Conservation (phyloP, 2,329 filamentous ascomycete species). For the Phaeosphaeria sp. region DNA sequence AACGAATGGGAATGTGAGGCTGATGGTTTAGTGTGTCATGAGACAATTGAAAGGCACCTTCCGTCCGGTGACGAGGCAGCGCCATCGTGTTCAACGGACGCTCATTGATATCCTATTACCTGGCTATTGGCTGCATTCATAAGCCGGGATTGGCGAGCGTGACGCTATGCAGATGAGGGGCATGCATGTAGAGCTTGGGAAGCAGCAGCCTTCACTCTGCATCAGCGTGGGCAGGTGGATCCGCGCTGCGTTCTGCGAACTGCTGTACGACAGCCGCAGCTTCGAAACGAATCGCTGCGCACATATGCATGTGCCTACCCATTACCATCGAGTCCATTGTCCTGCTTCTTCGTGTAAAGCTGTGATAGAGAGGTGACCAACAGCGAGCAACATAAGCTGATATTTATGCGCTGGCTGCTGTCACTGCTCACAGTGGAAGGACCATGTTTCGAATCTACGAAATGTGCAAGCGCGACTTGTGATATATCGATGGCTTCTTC, state of each 20-base stretch:
- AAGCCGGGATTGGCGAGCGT: conserved; percentile 10
- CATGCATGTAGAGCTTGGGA: background rate
- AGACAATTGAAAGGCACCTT: conserved; percentile 12
- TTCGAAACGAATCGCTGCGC: background rate
- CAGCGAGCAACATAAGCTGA: background rate
- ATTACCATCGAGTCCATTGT: too few species aligned
- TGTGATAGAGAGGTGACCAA: background rate
- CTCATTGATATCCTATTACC: conserved; percentile 3
- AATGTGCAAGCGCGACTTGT: background rate
- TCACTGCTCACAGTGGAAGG: background rate
- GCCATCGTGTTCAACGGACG: conserved; percentile 1
- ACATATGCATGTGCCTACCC: background rate
- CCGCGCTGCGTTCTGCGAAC: conserved; percentile 21
- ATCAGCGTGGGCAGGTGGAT: conserved; percentile 13
- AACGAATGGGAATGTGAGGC: conserved; percentile 15
- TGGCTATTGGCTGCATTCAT: conserved; percentile 9
- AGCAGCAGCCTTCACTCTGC: conserved; percentile 1
- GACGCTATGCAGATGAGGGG: conserved; percentile 16
- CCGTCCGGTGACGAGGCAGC: conserved; percentile 22
- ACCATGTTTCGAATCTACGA: background rate
- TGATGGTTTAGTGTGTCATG: conserved; percentile 13
- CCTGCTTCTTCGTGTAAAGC: background rate
- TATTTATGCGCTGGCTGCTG: background rate
- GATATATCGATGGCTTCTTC: background rate
- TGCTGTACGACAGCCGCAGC: conserved; percentile 8